Evolutionary conservation across 371 early-diverging fungal species (phyloP).

Genomic region (Mortierella sp.): DNA sequence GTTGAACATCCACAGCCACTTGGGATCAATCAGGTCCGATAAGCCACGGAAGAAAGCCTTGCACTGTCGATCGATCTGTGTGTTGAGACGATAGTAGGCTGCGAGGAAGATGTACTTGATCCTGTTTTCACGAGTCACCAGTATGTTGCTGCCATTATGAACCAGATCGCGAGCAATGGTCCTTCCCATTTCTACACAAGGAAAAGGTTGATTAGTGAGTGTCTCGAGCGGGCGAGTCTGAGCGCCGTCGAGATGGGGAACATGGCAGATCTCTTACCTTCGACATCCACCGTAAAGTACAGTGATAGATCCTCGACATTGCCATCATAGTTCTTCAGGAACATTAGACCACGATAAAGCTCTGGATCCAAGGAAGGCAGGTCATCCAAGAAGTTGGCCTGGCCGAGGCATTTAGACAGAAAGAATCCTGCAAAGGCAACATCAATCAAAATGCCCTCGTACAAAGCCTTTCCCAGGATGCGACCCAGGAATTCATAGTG

Average conservation of each 20-base stretch:
- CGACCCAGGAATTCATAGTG: constrained; percentile 90
- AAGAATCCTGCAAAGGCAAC: constrained; percentile 94
- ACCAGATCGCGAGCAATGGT: constrained; percentile 77
- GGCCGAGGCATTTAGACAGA: constrained; percentile 86
- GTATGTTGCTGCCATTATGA: constrained; percentile 76
- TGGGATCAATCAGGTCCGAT: constrained; percentile 76
- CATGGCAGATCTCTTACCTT: constrained; percentile 55
- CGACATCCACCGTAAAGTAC: constrained; percentile 80
- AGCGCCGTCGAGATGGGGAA: background rate
- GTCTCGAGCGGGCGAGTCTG: too few species aligned
- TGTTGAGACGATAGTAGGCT: constrained; percentile 82
- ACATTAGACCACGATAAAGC: constrained; percentile 84
- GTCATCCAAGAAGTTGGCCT: constrained; percentile 80
- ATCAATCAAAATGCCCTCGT: constrained; percentile 94
- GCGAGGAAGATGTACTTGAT: constrained; percentile 85
- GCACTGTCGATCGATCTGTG: constrained; percentile 86
- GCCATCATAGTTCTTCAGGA: constrained; percentile 83
- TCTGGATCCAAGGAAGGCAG: constrained; percentile 88
- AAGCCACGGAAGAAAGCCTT: constrained; percentile 87
- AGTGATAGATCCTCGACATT: constrained; percentile 79
- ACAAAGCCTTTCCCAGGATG: constrained; percentile 94
- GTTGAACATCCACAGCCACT: constrained; percentile 88
- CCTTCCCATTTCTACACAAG: constrained; percentile 58
- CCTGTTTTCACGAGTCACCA: constrained; percentile 87
- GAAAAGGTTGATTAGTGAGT: background rate